These are phyloP conservation scores for Picocystis sp. DNA, from an alignment of 163 green algal species.

Conservation along the genomic window DNA sequence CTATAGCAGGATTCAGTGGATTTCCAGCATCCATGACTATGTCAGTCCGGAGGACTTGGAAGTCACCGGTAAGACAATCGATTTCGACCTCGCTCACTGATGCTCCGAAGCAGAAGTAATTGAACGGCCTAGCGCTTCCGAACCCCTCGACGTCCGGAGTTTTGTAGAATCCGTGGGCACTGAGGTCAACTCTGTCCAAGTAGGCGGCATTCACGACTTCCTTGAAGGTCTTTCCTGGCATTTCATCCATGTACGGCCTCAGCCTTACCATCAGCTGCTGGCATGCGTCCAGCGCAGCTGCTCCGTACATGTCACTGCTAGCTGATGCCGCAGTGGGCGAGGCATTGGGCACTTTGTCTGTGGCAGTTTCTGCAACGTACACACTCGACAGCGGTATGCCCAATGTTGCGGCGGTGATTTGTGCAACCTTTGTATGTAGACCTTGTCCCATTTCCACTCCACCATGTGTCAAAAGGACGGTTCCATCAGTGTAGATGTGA, in stretches of 20 bases:
- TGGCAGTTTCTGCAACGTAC: constrained; percentile 79
- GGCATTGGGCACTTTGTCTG: constrained; percentile 89
- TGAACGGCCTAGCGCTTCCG: constrained; percentile 64
- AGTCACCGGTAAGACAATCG: constrained; percentile 74
- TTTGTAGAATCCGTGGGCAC: constrained; percentile 83
- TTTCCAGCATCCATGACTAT: constrained; percentile 89
- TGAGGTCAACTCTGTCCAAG: constrained; percentile 75
- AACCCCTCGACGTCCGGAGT: constrained; percentile 74
- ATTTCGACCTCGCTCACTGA: constrained; percentile 71
- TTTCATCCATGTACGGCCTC: constrained; percentile 28
- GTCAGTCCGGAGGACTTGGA: constrained; percentile 63
- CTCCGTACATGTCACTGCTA: constrained; percentile 78
- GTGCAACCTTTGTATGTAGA: constrained; percentile 89
- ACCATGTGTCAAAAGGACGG: constrained; percentile 76
- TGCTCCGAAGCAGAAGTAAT: constrained; percentile 78
- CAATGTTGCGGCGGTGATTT: constrained; percentile 59
- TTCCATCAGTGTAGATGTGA: constrained; percentile 89
- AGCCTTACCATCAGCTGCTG: constrained; percentile 62
- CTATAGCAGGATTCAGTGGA: constrained; percentile 87
- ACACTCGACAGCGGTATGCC: constrained; percentile 54
- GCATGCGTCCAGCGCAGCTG: constrained; percentile 72
- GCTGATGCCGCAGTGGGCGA: constrained; percentile 83
- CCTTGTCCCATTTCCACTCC: constrained; percentile 96
- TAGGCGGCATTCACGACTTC: constrained; percentile 51
- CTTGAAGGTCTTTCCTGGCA: constrained; percentile 19